These are phyloP conservation scores for Plasmodium vinckei DNA, from an alignment of 169 alveolate genomes.

Conservation along the genomic window DNA sequence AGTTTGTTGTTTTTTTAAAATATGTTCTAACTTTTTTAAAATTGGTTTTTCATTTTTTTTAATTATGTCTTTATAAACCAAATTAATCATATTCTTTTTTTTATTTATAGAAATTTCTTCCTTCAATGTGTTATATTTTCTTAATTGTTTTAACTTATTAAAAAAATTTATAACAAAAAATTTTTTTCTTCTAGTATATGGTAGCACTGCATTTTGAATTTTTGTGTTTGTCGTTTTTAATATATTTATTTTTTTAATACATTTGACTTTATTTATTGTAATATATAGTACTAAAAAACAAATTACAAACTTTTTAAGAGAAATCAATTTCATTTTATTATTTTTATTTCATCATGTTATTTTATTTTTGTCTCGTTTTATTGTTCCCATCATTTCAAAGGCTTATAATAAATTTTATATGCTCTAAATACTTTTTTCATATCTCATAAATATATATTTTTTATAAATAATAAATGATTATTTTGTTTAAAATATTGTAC, in stretches of 20 bases:
- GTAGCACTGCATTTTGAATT: background rate
- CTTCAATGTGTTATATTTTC: background rate
- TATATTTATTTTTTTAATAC: slow-evolving; percentile 6
- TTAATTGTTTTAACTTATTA: slow-evolving; percentile 1
- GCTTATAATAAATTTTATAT: too few species aligned
- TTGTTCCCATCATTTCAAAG: too few species aligned
- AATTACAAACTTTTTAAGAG: background rate
- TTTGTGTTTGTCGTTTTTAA: background rate
- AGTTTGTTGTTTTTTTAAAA: slow-evolving; percentile 49
- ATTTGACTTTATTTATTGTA: background rate
- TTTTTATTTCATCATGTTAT: background rate
- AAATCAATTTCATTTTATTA: slow-evolving; percentile 4
- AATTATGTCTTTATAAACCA: slow-evolving; percentile 40
- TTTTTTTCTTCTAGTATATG: background rate
- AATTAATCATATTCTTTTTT: slow-evolving; percentile 27
- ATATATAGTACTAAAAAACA: background rate
- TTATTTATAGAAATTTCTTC: slow-evolving; percentile 35
- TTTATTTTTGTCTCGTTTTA: background rate
- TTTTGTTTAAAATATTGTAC: too few species aligned
- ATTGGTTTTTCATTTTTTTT: slow-evolving; percentile 25
- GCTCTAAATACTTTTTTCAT: too few species aligned
- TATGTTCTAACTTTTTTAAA: slow-evolving; percentile 10
- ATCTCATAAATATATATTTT: too few species aligned
- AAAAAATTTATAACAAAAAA: slow-evolving; percentile 19
- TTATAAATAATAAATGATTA: too few species aligned